Evolutionary conservation across 2,329 filamentous ascomycete species (phyloP), one percentile per base, ranked within the genome.

Genomic region (Nemania sp.): DNA sequence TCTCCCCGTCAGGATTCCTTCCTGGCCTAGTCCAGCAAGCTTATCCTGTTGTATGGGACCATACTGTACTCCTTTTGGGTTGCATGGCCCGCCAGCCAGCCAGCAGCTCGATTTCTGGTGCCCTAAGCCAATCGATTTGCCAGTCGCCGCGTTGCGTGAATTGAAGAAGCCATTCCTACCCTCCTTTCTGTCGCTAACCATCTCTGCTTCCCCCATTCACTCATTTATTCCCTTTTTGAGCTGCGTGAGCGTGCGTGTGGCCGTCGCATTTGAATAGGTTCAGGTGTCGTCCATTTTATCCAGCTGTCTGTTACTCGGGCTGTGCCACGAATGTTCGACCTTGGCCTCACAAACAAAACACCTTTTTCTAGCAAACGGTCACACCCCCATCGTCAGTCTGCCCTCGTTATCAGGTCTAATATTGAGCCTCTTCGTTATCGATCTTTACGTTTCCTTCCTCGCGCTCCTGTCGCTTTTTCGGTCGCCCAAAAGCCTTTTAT

Each of bases 101-200:
- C 69, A 67, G 69, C 63, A 52, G 61, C 29, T 42, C 66, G 62
- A 64, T 67, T n/a, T 66, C 65, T 57, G 52, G 51, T 63, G 64
- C 55, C 60, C 62, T 57, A 59, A 66, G 69, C 72, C 72, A 73
- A 73, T 73, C 69, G 72, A 69, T 72, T 67, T 29, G n/a, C 61
- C 49, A 61, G 48, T 62, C 61, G 59, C 63, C 58, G 58, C 57
- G 54, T 48, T 46, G 67, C 62, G 61, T 65, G 65, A 64, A 63
- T 69, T 69, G 67, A 70, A 70, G 69, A 72, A 69, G 65, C 65
- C 66, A 66, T 64, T 68, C 66, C 67, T 61, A 68, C 65, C 65
- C 65, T 66, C 64, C 65, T 61, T 61, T 63, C 65, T 67, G 42
- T 60, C 50, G 52, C 40, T 47, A 32, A 54, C n/a, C 64, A 56